Percentiles rank a stretch among this genome's conserved stretches.
phyloP scores from a whole-genome alignment of 2,329 filamentous ascomycete genomes.

The Mollisiaceae sp. region DNA sequence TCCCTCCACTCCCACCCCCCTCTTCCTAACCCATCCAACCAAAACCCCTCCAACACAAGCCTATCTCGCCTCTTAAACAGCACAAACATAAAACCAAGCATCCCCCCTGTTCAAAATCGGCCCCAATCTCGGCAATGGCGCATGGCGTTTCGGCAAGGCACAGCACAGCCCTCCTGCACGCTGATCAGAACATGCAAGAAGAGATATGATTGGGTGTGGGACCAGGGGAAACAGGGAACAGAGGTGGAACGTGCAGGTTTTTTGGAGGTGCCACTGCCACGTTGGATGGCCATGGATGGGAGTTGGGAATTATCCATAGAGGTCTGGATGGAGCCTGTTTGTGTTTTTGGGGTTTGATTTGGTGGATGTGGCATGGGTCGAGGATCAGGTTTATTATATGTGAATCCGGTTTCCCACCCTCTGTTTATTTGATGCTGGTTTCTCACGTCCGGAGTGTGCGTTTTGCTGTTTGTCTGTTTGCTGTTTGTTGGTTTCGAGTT shows the following conservation, averaged over 20 bases:
- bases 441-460: too few species aligned
- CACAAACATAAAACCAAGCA: not conserved
- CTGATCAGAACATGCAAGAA: not conserved
- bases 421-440: not conserved
- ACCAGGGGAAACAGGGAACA: not conserved
- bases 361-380: too few species aligned
- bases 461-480: not conserved
- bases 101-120: not conserved
- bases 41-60: not conserved
- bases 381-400: not conserved
- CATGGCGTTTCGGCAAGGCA: slow-evolving; percentile 7
- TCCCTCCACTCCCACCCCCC: not conserved
- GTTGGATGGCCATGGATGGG: not conserved
- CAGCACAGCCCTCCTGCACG: not conserved
- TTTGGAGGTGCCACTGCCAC: too few species aligned
- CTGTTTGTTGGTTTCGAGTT: not conserved
- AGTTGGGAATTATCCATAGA: too few species aligned
- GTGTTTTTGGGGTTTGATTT: too few species aligned
- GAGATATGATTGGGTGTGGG: not conserved
- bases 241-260: not conserved
- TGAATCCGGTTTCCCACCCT: not conserved
- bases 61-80: not conserved
- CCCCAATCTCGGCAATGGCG: slow-evolving; percentile 16
- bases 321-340: too few species aligned
- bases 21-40: not conserved